These are phyloP conservation scores for Claviceps sp. DNA, from an alignment of 2,329 filamentous ascomycete genomes.

Conservation along the genomic window DNA sequence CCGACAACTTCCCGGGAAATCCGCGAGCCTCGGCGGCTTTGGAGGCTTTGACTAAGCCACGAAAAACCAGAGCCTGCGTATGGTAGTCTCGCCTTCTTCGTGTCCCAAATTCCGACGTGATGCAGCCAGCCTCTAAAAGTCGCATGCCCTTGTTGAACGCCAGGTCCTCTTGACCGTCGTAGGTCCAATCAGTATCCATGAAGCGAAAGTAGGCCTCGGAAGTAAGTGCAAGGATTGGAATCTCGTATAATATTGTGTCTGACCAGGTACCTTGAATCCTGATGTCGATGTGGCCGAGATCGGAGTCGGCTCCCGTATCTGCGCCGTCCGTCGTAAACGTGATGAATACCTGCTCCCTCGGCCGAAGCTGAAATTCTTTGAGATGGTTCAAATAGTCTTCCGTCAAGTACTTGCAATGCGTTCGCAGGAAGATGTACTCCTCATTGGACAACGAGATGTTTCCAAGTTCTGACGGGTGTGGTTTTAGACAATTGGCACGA, in stretches of 20 bases:
- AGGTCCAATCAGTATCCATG: conserved; percentile 84
- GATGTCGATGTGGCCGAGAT: conserved; percentile 64
- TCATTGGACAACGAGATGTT: conserved; percentile 67
- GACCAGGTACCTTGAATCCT: conserved; percentile 74
- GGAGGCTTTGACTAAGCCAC: conserved; percentile 67
- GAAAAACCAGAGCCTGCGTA: conserved; percentile 84
- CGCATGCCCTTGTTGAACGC: conserved; percentile 69
- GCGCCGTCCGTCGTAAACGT: conserved; percentile 45
- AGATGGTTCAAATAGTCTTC: conserved; percentile 70
- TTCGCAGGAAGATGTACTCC: conserved; percentile 66
- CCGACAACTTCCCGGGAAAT: conserved; percentile 60
- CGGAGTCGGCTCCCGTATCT: conserved; percentile 48
- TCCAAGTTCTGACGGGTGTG: conserved; percentile 50
- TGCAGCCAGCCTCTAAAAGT: conserved; percentile 69
- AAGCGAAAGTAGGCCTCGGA: conserved; percentile 98
- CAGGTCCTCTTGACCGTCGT: conserved; percentile 73
- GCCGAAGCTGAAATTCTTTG: conserved; percentile 65
- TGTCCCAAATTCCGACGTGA: conserved; percentile 89
- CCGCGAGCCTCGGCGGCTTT: conserved; percentile 54
- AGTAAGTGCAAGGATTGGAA: conserved; percentile 79
- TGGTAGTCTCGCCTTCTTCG: conserved; percentile 83
- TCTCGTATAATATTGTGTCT: conserved; percentile 95
- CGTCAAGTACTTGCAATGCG: conserved; percentile 68
- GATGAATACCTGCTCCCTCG: conserved; percentile 63
- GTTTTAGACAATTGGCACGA: not conserved